phyloP scores from a whole-genome alignment of 2,329 filamentous ascomycete species.

The Aspergillus sp. region DNA sequence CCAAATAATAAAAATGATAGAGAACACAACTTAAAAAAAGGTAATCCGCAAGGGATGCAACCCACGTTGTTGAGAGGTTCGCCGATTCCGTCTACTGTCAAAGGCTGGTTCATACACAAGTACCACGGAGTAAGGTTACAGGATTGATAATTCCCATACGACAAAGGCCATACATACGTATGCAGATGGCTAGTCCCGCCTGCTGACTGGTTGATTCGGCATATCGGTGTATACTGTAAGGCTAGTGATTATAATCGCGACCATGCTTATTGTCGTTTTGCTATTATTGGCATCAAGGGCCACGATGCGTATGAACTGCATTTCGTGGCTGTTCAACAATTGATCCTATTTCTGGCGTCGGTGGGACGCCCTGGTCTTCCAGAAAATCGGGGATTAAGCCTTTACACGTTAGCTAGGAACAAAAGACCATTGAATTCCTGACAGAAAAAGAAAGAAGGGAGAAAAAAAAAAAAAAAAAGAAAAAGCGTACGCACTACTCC shows the following conservation, averaged over 20 bases:
- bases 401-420: not conserved
- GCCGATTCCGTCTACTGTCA: not conserved
- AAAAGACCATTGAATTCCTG: not conserved
- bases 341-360: not conserved
- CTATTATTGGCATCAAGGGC: not conserved
- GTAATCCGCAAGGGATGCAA: conserved; percentile 4
- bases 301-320: not conserved
- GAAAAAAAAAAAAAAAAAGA: not conserved
- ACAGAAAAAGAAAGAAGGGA: not conserved
- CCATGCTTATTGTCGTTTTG: not conserved
- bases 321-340: not conserved
- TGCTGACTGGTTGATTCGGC: not conserved
- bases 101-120: not conserved
- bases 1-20: not conserved
- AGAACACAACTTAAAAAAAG: not conserved
- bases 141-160: not conserved
- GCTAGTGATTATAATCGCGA: not conserved
- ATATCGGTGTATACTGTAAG: not conserved
- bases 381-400: not conserved
- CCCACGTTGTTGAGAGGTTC: conserved; percentile 11
- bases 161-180: not conserved
- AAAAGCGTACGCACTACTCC: not conserved
- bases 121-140: not conserved
- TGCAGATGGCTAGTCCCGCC: not conserved
- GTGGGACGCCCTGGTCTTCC: not conserved